Evolutionary conservation across 2,329 filamentous ascomycete species (phyloP).

Genomic region (Talaromyces verruculosus): DNA sequence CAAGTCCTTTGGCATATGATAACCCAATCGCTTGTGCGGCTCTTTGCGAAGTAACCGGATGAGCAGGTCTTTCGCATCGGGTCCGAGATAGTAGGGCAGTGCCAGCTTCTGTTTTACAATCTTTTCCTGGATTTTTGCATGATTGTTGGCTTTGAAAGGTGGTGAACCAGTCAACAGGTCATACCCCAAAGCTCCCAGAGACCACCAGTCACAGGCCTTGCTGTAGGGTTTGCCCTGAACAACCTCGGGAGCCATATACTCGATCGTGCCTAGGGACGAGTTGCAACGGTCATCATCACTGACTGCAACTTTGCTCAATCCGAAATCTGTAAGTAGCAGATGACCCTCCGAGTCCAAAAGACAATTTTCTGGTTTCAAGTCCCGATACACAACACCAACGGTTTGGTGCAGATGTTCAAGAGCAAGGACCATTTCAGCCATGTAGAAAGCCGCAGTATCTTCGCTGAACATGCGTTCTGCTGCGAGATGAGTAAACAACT

Average conservation of each 20-base stretch:
- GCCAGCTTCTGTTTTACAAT: slow-evolving; percentile 90
- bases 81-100: slow-evolving; percentile 84
- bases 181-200: slow-evolving; percentile 85
- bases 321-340: slow-evolving; percentile 92
- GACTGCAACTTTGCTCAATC: slow-evolving; percentile 88
- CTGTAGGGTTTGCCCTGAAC: slow-evolving; percentile 85
- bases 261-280: slow-evolving; percentile 89
- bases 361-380: slow-evolving; percentile 97
- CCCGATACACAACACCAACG: slow-evolving; percentile 91
- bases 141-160: slow-evolving; percentile 86
- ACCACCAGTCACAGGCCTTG: slow-evolving; percentile 98
- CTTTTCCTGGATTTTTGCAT: slow-evolving; percentile 92
- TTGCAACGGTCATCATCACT: slow-evolving; percentile 71
- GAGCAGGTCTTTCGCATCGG: slow-evolving; percentile 91
- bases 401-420: slow-evolving; percentile 89
- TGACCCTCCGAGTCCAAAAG: slow-evolving; percentile 89
- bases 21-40: slow-evolving; percentile 82
- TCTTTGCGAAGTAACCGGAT: slow-evolving; percentile 89
- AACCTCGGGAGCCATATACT: slow-evolving; percentile 99
- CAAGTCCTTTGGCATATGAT: slow-evolving; percentile 85
- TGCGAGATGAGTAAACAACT: slow-evolving; percentile 91
- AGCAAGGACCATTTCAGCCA: slow-evolving; percentile 95
- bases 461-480: slow-evolving; percentile 95
- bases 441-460: slow-evolving; percentile 88
- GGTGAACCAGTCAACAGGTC: slow-evolving; percentile 91